Base-by-base conservation (phyloP, 441 rosid genomes). In the Erodium trifolium region DNA sequence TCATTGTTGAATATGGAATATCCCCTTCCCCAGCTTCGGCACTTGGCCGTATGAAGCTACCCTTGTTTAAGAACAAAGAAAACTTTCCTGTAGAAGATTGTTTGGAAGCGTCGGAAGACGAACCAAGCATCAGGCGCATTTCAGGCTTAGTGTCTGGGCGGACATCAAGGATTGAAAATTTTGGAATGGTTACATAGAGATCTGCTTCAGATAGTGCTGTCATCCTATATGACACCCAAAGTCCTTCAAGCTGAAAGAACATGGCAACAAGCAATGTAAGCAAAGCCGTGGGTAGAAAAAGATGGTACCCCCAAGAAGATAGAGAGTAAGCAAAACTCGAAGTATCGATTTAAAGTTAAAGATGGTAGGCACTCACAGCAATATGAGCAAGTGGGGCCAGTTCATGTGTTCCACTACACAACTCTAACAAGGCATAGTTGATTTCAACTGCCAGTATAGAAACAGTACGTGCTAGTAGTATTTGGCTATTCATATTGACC, bases 111-210 rank as follows among this genome's bases (percentile, higher is more conserved):
- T 95, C 99, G 72, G 79, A 77, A 51, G 90, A 91, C 29, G 96
- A 89, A 69, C 99, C 99, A 31, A 95, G 99, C 98, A 95, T 95
- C 81, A 95, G 82, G 43, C 96, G 92, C 99, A 95, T 90, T 83
- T 95, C 99, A 79, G 97, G 85, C 85, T 88, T 92, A 62, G 96
- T 89, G 73, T 78, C 81, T 69, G 93, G 88, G 75, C 97, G 99
- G 73, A 83, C 82, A 75, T 95, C 99, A 78, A 91, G 77, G 76
- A 95, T 75, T 68, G 98, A 92, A 79, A 95, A 88, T 71, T 84
- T 92, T 53, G 97, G 93, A 82, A 95, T 78, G 6, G 97, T 92
- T 57, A 95, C 80, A 75, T 95, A 92, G 67, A 95, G 89, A 82
- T 95, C 99, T 71, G 92, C 84, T 83, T 95, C 99, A 51, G 93